Conservation (phyloP, 768 basidiomycete genomes). For the Fibroporia radiculosa region DNA sequence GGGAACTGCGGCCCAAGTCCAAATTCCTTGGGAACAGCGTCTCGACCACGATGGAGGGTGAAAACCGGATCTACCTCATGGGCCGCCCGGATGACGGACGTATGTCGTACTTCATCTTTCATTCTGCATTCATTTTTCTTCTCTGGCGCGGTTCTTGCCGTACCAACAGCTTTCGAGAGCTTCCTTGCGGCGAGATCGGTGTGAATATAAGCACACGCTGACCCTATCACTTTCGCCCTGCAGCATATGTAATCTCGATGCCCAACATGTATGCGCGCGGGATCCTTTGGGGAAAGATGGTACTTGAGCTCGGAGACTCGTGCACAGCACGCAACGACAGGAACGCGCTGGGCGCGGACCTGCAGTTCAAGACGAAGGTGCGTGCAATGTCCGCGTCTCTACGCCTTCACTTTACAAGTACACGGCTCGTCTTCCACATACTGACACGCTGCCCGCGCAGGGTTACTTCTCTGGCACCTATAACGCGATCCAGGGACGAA, state of each 20-base stretch:
- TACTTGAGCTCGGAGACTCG: constrained; percentile 88
- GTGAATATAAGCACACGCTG: too few species aligned
- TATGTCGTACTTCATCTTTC: constrained; percentile 28
- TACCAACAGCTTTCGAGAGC: too few species aligned
- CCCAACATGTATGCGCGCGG: constrained; percentile 96
- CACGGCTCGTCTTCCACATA: neutral
- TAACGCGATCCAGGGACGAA: constrained; percentile 79
- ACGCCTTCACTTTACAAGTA: neutral
- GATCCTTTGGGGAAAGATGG: constrained; percentile 89
- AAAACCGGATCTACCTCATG: constrained; percentile 80
- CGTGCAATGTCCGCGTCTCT: constrained; percentile 40
- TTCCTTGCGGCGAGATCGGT: too few species aligned
- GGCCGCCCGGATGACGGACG: constrained; percentile 83
- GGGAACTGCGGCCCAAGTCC: constrained; percentile 92
- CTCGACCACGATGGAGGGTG: constrained; percentile 93
- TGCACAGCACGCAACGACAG: constrained; percentile 81
- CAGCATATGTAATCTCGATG: constrained; percentile 89
- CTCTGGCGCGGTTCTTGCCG: neutral
- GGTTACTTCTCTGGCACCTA: constrained; percentile 98
- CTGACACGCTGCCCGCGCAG: constrained; percentile 38
- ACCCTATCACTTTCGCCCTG: too few species aligned
- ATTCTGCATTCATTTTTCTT: neutral
- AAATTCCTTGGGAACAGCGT: constrained; percentile 97
- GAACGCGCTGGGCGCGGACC: constrained; percentile 63
- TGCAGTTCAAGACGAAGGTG: constrained; percentile 99